These are phyloP conservation scores for Fusarium solani-melongenae DNA, from an alignment of 2,329 filamentous ascomycete genomes.

Conservation along the genomic window DNA sequence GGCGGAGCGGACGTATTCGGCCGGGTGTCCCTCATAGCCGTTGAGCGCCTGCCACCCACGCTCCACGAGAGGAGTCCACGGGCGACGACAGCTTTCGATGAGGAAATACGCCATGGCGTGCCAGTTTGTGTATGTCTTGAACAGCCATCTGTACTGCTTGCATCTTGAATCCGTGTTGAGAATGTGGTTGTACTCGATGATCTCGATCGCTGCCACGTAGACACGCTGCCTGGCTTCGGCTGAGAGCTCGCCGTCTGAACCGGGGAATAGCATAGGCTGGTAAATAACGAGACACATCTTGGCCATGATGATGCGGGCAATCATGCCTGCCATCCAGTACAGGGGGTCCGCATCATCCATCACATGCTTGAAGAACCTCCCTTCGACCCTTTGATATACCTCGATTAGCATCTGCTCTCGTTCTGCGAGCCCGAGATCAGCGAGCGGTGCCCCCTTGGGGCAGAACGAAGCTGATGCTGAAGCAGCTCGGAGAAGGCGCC, in stretches of 20 bases:
- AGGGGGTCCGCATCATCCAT: conserved; percentile 62
- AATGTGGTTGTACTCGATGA: conserved; percentile 75
- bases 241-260: conserved; percentile 65
- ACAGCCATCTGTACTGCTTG: conserved; percentile 61
- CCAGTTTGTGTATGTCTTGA: conserved; percentile 64
- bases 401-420: conserved; percentile 61
- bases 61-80: conserved; percentile 62
- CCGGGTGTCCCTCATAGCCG: conserved; percentile 50
- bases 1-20: conserved; percentile 57
- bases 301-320: conserved; percentile 77
- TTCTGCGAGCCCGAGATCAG: conserved; percentile 46
- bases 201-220: conserved; percentile 78
- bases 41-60: conserved; percentile 61
- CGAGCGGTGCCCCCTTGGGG: conserved; percentile 40
- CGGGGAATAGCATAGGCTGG: conserved; percentile 74
- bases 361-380: conserved; percentile 64
- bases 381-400: conserved; percentile 64
- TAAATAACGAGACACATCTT: conserved; percentile 84
- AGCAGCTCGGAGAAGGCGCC: conserved; percentile 49
- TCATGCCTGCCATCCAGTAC: conserved; percentile 75
- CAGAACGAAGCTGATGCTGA: conserved; percentile 49
- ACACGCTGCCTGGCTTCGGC: conserved; percentile 74
- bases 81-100: conserved; percentile 58
- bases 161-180: conserved; percentile 68
- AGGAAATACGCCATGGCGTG: conserved; percentile 62